Evolutionary conservation across 345 rosid species (phyloP), one percentile per base, ranked within the genome.

Genomic region (Durio zibethinus): DNA sequence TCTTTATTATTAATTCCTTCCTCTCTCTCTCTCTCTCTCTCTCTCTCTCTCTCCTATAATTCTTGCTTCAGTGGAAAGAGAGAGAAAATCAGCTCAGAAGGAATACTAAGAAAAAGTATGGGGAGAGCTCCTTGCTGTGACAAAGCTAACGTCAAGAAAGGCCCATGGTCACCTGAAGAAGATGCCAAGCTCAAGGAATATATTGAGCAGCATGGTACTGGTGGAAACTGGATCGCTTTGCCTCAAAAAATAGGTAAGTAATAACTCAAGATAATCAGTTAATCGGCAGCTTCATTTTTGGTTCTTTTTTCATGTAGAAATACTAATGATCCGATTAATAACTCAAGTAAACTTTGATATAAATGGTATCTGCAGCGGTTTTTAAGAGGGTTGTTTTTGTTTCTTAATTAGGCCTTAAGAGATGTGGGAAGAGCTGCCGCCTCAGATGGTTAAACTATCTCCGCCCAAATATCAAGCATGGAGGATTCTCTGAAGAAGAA

Each of bases 71-170:
- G 79, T 75, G 73, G 76, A 78, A 83, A 63, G 40, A 77, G 65
- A 33, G 61, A 29, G 38, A 74, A 67, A 68, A 69, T 4, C 15
- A 69, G 6, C 15, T 31, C 29, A 43, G 16, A 84, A 40, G 47
- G 65, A 66, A 68, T 69, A 68, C 47, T 61, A 68, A 65, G 52
- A 67, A 76, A 70, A 21, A 80, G 14, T 56, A 93, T 91, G 94
- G 94, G 94, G 57, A 91, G 94, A 88, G 93, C 94, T 78, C 98
- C 97, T 76, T 91, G 98, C 79, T 93, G 97, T 80, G 98, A 93
- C 85, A 93, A 88, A 82, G 85, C 90, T n/a, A 88, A 82, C 72
- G 97, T 91, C 80, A 91, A 93, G 86, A 93, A 86, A 85, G 98
- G 98, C 48, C 92, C 97, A 47, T 93, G 98, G 98, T 93, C 97